A percentile compares a stretch with the other conserved stretches of the same genome.
Conservation (phyloP, 495 filamentous ascomycete species). For the Neurospora intermedia region DNA sequence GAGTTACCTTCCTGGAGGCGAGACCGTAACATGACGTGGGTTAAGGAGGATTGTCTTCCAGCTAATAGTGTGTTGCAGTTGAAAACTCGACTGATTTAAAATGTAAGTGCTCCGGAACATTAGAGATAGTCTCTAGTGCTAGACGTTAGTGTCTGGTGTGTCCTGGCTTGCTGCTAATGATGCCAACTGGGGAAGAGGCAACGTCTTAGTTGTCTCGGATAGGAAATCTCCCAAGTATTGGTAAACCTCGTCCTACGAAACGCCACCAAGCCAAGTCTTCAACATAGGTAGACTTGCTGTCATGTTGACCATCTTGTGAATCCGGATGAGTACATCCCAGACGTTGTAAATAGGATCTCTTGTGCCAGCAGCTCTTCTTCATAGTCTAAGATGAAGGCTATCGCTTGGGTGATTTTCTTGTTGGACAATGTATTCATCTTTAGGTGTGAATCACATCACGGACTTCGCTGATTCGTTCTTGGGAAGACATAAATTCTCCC, state of each 20-base stretch:
- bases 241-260: background rate
- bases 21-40: too few relatives aligned
- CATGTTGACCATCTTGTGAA: background rate
- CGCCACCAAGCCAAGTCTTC: background rate
- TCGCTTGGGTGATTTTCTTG: background rate
- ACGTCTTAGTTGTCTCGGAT: background rate
- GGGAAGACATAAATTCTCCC: background rate
- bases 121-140: background rate
- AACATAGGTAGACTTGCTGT: background rate
- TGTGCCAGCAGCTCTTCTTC: background rate
- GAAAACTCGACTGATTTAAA: background rate
- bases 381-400: background rate
- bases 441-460: too few relatives aligned
- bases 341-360: background rate
- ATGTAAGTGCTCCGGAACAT: too few relatives aligned
- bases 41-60: background rate
- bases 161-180: rapidly evolving
- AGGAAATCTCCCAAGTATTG: background rate
- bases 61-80: background rate
- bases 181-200: background rate
- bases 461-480: background rate
- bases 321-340: background rate
- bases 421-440: background rate
- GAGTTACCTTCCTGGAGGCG: too few relatives aligned
- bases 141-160: rapidly evolving